Evolutionary conservation across 2,329 filamentous ascomycete species (phyloP).

Genomic region (Aspergillus fumigatiaffinis): DNA sequence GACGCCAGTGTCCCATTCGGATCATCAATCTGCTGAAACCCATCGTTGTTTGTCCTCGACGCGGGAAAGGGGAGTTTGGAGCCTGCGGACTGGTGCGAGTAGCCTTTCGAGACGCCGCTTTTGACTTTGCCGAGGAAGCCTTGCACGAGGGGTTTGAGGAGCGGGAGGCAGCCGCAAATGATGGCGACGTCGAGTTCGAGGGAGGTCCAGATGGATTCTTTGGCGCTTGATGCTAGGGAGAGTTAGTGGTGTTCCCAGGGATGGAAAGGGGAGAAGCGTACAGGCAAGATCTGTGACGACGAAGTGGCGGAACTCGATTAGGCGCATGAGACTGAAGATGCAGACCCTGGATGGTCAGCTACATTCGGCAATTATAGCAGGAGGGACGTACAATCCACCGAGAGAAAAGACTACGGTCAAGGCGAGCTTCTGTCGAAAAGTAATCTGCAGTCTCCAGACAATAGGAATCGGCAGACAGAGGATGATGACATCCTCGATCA

Average conservation of each 20-base stretch:
- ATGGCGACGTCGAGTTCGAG: conserved; percentile 18
- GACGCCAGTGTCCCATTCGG: not conserved
- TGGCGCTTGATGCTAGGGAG: too few species aligned
- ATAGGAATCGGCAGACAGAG: conserved; percentile 8
- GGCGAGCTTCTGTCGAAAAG: conserved; percentile 7
- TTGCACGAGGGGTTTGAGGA: conserved; percentile 15
- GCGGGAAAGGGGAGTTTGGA: conserved; percentile 5
- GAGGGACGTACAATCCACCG: conserved; percentile 3
- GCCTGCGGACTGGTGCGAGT: not conserved
- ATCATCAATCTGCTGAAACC: conserved; percentile 7
- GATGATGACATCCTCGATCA: conserved; percentile 10
- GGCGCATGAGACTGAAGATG: conserved; percentile 17
- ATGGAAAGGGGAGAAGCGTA: not conserved
- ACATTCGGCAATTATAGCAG: too few species aligned
- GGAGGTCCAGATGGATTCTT: conserved; percentile 18
- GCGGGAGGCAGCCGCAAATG: conserved; percentile 17
- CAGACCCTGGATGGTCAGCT: conserved; percentile 10
- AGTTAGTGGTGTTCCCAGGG: not conserved
- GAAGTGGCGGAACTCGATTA: conserved; percentile 12
- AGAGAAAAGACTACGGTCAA: conserved; percentile 9
- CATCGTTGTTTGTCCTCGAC: not conserved
- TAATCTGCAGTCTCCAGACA: conserved; percentile 9
- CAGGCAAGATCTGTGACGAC: conserved; percentile 7
- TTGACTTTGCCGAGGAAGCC: conserved; percentile 7
- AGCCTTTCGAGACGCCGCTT: conserved; percentile 4